Evolutionary conservation across 2,329 filamentous ascomycete species (phyloP), one percentile per base, ranked within the genome.

Genomic region (Trichoderma hamatum): DNA sequence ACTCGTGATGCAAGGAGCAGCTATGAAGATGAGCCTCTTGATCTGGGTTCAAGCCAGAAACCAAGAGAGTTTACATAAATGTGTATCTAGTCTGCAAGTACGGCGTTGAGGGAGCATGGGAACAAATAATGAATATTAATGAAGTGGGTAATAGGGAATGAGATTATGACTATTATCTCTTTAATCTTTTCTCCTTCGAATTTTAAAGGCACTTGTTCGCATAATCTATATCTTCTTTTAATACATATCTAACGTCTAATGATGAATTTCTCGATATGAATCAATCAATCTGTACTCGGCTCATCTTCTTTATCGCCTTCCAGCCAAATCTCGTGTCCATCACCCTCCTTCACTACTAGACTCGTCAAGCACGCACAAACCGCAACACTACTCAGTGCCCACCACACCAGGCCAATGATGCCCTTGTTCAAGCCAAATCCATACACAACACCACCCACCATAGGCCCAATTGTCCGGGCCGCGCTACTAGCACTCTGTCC

Each of bases 281-380:
- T 54, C 36, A 30, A 62, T 63, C 34, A 16, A 36, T 49, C 36
- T 30, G n/a, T 32, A 21, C 58, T 70, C 43, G 58, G 24, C 34
- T 72, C 68, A 5, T 69, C 69, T 75, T 75, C 71, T 32, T 86
- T 83, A 71, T 90, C 89, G 0, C 88, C 89, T 32, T 89, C 86
- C 2, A 91, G 75, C 82, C 88, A 83, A 56, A 91, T 86, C 76
- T 90, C 89, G 75, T 90, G 88, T 0, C 89, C 89, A 73, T 89
- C 81, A 0, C 89, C 88, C 72, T 91, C 89, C 63, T 79, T 80
- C 10, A 90, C 85, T 70, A 85, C 83, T 72, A 84, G 82, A 65
- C 86, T 89, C 5, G 84, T 83, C 5, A 85, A 69, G 21, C 83
- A 76, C 0, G 84, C 86, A 26, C 80, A 77, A 0, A 86, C 71